These are phyloP conservation scores for Acaromyces ingoldii DNA, from an alignment of 1,284 basidiomycete genomes.

Conservation along the genomic window DNA sequence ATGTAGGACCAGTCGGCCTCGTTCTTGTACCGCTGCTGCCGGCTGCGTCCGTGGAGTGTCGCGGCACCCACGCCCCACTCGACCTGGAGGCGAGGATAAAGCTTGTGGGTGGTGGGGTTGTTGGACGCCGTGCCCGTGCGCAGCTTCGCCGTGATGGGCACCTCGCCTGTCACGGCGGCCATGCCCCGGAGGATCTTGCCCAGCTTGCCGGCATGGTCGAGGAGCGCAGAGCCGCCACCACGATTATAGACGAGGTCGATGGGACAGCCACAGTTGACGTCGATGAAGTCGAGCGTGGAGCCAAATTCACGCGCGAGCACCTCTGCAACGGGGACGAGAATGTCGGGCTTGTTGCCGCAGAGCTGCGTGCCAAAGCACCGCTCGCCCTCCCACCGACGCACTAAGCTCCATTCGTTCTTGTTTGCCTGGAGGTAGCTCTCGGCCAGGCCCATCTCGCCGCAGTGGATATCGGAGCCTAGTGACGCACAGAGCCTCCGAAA, in stretches of 20 bases:
- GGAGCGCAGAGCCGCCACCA: conserved; percentile 83
- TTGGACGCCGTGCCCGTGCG: conserved; percentile 69
- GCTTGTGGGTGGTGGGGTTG: conserved; percentile 68
- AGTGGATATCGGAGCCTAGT: conserved; percentile 89
- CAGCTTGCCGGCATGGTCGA: conserved; percentile 75
- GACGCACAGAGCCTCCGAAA: conserved; percentile 83
- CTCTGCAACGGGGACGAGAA: conserved; percentile 78
- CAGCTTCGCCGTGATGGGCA: conserved; percentile 92
- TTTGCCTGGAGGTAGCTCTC: conserved; percentile 41
- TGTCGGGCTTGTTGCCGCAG: conserved; percentile 56
- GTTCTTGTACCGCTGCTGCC: conserved; percentile 50
- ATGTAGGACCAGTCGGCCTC: conserved; percentile 54
- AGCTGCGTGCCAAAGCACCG: conserved; percentile 82
- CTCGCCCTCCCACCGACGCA: conserved; percentile 69
- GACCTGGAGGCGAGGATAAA: conserved; percentile 73
- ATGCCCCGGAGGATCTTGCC: conserved; percentile 85
- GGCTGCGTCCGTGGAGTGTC: conserved; percentile 74
- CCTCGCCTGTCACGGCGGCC: conserved; percentile 82
- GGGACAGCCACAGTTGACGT: conserved; percentile 88
- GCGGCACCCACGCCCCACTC: conserved; percentile 77
- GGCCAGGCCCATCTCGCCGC: conserved; percentile 70
- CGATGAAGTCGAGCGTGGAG: conserved; percentile 76
- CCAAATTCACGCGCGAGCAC: conserved; percentile 64
- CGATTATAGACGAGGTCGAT: conserved; percentile 92
- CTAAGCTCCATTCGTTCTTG: conserved; percentile 44